A percentile compares a stretch with the other conserved stretches of the same genome.
Evolutionary conservation across 1,284 basidiomycete genomes (phyloP).

Genomic region (Ceratobasidium sp.): DNA sequence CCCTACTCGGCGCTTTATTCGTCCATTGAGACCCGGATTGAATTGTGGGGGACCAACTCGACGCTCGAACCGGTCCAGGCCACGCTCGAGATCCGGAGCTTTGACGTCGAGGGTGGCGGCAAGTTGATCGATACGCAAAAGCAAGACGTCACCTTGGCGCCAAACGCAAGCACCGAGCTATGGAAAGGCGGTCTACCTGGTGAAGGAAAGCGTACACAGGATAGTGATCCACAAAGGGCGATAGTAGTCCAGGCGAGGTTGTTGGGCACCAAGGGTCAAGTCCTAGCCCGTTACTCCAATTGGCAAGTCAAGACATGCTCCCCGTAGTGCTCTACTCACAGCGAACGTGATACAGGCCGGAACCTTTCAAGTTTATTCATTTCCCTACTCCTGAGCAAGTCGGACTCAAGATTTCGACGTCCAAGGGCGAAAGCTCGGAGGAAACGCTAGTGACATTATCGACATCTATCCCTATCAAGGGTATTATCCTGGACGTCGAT

Average conservation of each 20-base stretch:
- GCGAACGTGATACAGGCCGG: conserved; percentile 64
- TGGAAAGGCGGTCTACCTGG: conserved; percentile 73
- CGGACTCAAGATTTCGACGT: conserved; percentile 59
- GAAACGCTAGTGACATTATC: conserved; percentile 63
- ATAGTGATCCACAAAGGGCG: conserved; percentile 67
- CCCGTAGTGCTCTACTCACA: neutral
- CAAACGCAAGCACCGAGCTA: conserved; percentile 85
- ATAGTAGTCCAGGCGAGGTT: conserved; percentile 81
- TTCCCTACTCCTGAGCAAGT: conserved; percentile 71
- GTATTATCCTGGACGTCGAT: conserved; percentile 60
- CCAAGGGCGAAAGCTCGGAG: conserved; percentile 52
- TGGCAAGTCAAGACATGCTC: conserved; percentile 58
- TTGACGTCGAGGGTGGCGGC: conserved; percentile 46
- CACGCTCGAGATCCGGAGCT: conserved; percentile 54
- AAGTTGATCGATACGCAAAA: conserved; percentile 54
- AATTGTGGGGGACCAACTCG: conserved; percentile 61
- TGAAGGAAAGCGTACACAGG: conserved; percentile 64
- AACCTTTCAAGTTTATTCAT: conserved; percentile 88
- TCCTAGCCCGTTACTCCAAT: conserved; percentile 80
- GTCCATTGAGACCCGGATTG: conserved; percentile 53
- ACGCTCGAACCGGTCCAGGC: conserved; percentile 51
- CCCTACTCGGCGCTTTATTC: conserved; percentile 11
- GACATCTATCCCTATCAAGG: conserved; percentile 78
- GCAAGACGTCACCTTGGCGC: conserved; percentile 62
- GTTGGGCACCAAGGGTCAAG: conserved; percentile 56